A percentile compares a stretch with the other conserved stretches of the same genome.
Conservation (phyloP, 2,329 filamentous ascomycete species). For the Penicillium sp. region DNA sequence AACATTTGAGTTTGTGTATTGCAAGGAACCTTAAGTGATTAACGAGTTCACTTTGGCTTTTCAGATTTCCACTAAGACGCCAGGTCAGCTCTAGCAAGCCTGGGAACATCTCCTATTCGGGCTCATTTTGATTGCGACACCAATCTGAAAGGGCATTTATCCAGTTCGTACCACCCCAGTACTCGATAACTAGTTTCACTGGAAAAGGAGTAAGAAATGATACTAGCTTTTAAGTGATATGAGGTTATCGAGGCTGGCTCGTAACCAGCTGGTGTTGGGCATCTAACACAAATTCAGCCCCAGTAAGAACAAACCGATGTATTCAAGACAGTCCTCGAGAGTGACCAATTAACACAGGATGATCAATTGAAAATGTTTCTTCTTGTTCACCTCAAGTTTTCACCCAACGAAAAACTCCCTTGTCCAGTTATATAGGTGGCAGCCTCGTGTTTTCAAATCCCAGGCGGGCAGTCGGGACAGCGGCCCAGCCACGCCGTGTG, state of each 20-base stretch:
- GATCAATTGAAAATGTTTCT: background rate
- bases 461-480: conserved; percentile 1
- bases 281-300: background rate
- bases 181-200: too few relatives aligned
- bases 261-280: background rate
- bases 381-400: background rate
- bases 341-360: background rate
- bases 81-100: background rate
- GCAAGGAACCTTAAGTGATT: background rate
- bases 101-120: too few relatives aligned
- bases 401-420: background rate
- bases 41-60: too few relatives aligned
- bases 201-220: too few relatives aligned
- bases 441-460: conserved; percentile 18
- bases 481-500: conserved; percentile 17
- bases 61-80: too few relatives aligned
- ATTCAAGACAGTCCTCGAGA: background rate
- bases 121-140: too few relatives aligned
- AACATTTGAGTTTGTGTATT: background rate
- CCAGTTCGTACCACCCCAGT: too few relatives aligned
- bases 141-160: too few relatives aligned
- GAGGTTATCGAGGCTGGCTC: background rate
- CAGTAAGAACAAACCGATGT: background rate
- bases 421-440: background rate
- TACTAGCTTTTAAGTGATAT: too few relatives aligned